Percentiles rank a stretch among this genome's conserved stretches.
Conservation (phyloP, 179 eudicot species). For the Spergularia azorica region DNA sequence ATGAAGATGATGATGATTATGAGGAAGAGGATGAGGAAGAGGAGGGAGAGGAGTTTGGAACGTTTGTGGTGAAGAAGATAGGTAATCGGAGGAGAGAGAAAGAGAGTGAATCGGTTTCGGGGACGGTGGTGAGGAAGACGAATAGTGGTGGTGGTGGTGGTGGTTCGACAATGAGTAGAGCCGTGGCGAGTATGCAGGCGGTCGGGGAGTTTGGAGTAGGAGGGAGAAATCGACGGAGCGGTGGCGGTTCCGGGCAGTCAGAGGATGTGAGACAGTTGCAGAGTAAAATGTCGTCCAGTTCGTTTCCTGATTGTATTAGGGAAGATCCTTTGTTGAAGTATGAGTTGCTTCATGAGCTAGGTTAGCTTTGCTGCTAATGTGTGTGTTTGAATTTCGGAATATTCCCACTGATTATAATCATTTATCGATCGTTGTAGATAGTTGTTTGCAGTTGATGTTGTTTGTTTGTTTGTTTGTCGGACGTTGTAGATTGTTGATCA, state of each 20-base stretch:
- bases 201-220: constrained; percentile 61
- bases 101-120: constrained; percentile 45
- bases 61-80: constrained; percentile 64
- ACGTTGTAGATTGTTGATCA: background rate
- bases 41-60: constrained; percentile 57
- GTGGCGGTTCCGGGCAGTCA: constrained; percentile 25
- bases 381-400: background rate
- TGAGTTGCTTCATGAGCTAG: constrained; percentile 88
- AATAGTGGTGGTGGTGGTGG: constrained; percentile 38
- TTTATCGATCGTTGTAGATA: too few species aligned
- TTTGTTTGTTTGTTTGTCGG: background rate
- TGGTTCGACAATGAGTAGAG: constrained; percentile 65
- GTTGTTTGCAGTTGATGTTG: too few species aligned
- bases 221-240: constrained; percentile 42
- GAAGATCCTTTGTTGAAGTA: constrained; percentile 88
- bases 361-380: constrained; percentile 36
- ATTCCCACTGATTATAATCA: too few species aligned
- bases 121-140: constrained; percentile 57
- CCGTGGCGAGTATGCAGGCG: constrained; percentile 95
- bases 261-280: constrained; percentile 50
- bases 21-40: constrained; percentile 50
- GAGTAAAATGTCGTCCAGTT: constrained; percentile 74
- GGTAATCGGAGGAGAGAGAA: constrained; percentile 32
- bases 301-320: constrained; percentile 77
- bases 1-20: constrained; percentile 35